Base-by-base conservation (phyloP, 1,284 basidiomycete genomes). In the Papiliotrema laurentii region DNA sequence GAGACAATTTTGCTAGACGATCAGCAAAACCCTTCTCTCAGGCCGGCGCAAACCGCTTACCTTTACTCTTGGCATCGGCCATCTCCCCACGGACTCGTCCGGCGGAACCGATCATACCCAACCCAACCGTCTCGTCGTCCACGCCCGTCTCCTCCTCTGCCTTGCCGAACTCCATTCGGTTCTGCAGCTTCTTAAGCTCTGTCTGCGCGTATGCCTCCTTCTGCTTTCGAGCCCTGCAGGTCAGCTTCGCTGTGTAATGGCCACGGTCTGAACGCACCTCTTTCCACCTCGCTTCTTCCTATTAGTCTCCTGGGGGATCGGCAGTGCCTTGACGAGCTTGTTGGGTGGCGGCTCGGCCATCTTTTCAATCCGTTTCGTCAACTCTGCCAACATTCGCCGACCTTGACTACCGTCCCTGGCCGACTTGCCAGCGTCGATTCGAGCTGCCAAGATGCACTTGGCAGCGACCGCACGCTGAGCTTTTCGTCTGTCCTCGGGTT, bases 201-300 rank as follows among this genome's bases (percentile, higher is more conserved):
- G 96, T 97, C 75, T 92, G 88, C 3, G 92, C 93, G 66, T 94
- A 92, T 5, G 89, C 88, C 74, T 98, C 96, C 69, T 98, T 98
- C 21, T 91, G 87, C 71, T 96, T 96, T 41, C 96, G 84, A 2
- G 94, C 96, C 10, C 91, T 92, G 57, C 2, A 46, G 33, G 38
- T 40, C 18, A 26, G 14, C 5, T 43, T 37, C n/a, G 25, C 9
- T 52, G 26, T 21, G 43, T 28, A 26, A 34, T 19, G 34, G 40
- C 21, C 34, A 24, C 31, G n/a, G 27, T 34, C 19, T 9, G 6
- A 16, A 64, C 81, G 47, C 49, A 88, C 89, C 89, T 82, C 75
- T 90, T 89, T 6, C 96, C 96, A 60, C 96, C 96, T 48, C 96
- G 81, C 53, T 93, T 85, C 71, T 96, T 96, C 75, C 94, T 92